A percentile compares a stretch with the other conserved stretches of the same genome.
phyloP scores from a whole-genome alignment of 2,329 filamentous ascomycete genomes.

The Ophiostoma pallidulum region DNA sequence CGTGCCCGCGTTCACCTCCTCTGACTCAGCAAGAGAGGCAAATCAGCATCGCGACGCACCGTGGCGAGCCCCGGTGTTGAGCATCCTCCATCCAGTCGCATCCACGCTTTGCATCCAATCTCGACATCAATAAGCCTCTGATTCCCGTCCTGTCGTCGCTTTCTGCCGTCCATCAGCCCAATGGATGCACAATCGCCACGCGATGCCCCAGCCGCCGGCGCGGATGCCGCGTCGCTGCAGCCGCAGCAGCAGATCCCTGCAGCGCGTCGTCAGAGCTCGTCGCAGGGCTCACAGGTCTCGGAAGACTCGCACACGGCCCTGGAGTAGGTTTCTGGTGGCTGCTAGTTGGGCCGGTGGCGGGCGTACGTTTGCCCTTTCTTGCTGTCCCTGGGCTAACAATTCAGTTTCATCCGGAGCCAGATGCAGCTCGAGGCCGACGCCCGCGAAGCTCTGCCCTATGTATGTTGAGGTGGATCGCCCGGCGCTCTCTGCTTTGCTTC shows the following conservation, averaged over 20 bases:
- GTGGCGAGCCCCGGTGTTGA: too few species aligned
- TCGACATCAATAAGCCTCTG: background rate
- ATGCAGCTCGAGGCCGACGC: slow-evolving; percentile 90
- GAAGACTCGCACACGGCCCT: slow-evolving; percentile 63
- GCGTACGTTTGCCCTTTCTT: slow-evolving; percentile 39
- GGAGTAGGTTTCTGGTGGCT: slow-evolving; percentile 48
- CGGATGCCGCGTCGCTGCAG: slow-evolving; percentile 37
- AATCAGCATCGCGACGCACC: too few species aligned
- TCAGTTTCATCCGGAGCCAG: slow-evolving; percentile 78
- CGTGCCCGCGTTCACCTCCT: too few species aligned
- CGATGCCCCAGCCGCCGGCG: slow-evolving; percentile 23
- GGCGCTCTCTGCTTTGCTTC: background rate
- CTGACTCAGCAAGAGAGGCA: too few species aligned
- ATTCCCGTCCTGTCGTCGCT: background rate
- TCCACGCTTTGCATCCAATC: background rate
- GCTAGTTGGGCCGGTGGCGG: too few species aligned
- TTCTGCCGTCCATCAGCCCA: background rate
- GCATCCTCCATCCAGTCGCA: too few species aligned
- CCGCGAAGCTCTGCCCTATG: slow-evolving; percentile 87
- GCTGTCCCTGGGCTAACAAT: background rate
- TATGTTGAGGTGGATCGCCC: slow-evolving; percentile 33
- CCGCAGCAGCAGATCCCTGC: slow-evolving; percentile 16
- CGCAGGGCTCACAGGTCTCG: slow-evolving; percentile 50
- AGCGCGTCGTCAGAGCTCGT: slow-evolving; percentile 48
- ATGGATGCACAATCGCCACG: slow-evolving; percentile 8